A percentile compares a stretch with the other conserved stretches of the same genome.
Evolutionary conservation across 768 basidiomycete genomes (phyloP).

Genomic region (Pisolithus sp.): DNA sequence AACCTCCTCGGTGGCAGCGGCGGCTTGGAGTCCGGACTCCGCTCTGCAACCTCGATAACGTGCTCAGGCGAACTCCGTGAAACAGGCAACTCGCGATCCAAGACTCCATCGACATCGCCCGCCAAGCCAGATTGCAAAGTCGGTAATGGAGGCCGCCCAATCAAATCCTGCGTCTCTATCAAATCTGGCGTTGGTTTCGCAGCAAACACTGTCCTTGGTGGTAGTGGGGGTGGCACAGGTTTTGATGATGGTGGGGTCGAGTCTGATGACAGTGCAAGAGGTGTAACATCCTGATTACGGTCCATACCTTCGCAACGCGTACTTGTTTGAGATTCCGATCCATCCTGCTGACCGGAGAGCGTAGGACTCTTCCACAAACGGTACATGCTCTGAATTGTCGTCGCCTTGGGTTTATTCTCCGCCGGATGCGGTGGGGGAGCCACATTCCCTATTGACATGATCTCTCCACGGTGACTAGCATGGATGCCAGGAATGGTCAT

Average conservation of each 20-base stretch:
- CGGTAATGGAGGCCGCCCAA: constrained; percentile 17
- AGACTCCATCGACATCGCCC: background rate
- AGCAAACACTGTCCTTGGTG: constrained; percentile 35
- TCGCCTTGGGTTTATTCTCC: constrained; percentile 37
- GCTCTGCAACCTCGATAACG: background rate
- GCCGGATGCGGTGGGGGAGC: constrained; percentile 39
- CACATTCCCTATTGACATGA: constrained; percentile 79
- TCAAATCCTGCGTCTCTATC: constrained; percentile 12
- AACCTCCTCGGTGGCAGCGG: constrained; percentile 31
- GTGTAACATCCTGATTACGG: constrained; percentile 24
- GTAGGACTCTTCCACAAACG: constrained; percentile 64
- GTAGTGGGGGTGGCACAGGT: constrained; percentile 32
- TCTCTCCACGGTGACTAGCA: constrained; percentile 75
- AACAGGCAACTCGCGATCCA: constrained; percentile 1
- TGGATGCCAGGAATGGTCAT: constrained; percentile 90
- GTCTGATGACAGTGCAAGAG: constrained; percentile 23
- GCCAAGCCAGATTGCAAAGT: constrained; percentile 47
- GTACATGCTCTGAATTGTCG: constrained; percentile 63
- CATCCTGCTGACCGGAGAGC: constrained; percentile 21
- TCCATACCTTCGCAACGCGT: constrained; percentile 11
- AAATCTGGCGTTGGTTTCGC: constrained; percentile 25
- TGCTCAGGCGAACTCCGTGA: constrained; percentile 1
- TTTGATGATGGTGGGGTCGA: constrained; percentile 19
- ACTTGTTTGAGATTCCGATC: constrained; percentile 11
- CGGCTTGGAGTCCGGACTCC: constrained; percentile 16